Evolutionary conservation across 768 basidiomycete genomes (phyloP).

Genomic region (Hemileccinum impolitum): DNA sequence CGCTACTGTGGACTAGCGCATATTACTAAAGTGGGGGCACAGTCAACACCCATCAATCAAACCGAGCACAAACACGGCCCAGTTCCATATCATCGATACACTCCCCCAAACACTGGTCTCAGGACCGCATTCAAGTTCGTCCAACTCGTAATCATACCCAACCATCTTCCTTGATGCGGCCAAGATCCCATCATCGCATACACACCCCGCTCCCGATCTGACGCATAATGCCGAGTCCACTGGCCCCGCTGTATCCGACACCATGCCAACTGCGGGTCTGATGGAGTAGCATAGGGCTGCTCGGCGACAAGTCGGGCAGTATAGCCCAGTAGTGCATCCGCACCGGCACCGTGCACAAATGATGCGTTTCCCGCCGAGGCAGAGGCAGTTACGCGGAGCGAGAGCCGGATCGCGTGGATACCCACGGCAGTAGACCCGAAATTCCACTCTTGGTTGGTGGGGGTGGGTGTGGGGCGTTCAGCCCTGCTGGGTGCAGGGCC

Average conservation of each 20-base stretch:
- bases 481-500: no score
- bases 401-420: no score
- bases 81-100: slow-evolving; percentile 45
- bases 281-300: slow-evolving; percentile 43
- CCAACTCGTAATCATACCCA: slow-evolving; percentile 1
- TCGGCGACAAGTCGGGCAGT: no score
- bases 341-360: no score
- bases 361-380: no score
- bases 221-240: slow-evolving; percentile 48
- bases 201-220: slow-evolving; percentile 42
- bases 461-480: no score
- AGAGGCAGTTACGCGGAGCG: no score
- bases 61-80: slow-evolving; percentile 13
- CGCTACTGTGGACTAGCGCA: no score
- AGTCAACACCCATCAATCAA: background rate
- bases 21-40: no score
- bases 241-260: slow-evolving; percentile 58
- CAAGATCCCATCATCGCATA: slow-evolving; percentile 54
- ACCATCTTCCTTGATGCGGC: slow-evolving; percentile 29
- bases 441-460: no score
- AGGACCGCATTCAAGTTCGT: background rate
- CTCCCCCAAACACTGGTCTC: slow-evolving; percentile 56
- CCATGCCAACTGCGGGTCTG: slow-evolving; percentile 51
- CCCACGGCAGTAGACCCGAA: no score
- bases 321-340: no score